Evolutionary conservation across 768 basidiomycete genomes (phyloP), one percentile per base, ranked within the genome.

Genomic region (Phylloporus sp.): DNA sequence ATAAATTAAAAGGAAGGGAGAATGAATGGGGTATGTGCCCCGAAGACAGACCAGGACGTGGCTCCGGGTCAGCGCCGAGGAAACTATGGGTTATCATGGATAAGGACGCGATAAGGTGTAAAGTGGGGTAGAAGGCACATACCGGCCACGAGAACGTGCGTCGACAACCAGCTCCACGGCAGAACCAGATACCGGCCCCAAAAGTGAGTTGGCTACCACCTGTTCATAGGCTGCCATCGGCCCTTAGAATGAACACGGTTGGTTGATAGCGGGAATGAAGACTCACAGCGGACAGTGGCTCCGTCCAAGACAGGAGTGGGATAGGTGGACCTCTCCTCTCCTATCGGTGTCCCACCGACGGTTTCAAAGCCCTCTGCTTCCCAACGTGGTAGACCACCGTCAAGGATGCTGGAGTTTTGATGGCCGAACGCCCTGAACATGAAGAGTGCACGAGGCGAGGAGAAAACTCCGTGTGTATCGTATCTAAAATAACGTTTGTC

Each of bases 401-500:
- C 84, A 15, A 99, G 77, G 11, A 98, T 79, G 54, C 88, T 91
- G 8, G 93, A 91, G 39, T 84, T 85, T 28, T 76, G 69, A 68
- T 99, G 97, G 8, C 91, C 91, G 69, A 97, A 93, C 22, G 88
- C 78, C 71, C 88, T 81, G 79, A 98, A 97, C 76, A 91, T 98
- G 76, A 90, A 98, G 39, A 94, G 78, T 2, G 92, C 91, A 52
- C 97, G 82, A 48, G 97, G 95, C 20, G 92, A 81, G 3, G 90
- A 92, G 75, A 98, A 97, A 16, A 97, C 74, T 11, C 97, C 95
- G 51, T 86, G 80, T 2, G 86, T 76, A 66, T 99, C 97, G 67
- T 98, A 99, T 56, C 88, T 91, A 63, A 24, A 34, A 46, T 47
- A 40, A 55, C 46, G 47, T 52, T 51, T 34, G 27, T 46, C 34